phyloP scores from a whole-genome alignment of 192 early-diverging fungal genomes.

The Linnemannia zychae region DNA sequence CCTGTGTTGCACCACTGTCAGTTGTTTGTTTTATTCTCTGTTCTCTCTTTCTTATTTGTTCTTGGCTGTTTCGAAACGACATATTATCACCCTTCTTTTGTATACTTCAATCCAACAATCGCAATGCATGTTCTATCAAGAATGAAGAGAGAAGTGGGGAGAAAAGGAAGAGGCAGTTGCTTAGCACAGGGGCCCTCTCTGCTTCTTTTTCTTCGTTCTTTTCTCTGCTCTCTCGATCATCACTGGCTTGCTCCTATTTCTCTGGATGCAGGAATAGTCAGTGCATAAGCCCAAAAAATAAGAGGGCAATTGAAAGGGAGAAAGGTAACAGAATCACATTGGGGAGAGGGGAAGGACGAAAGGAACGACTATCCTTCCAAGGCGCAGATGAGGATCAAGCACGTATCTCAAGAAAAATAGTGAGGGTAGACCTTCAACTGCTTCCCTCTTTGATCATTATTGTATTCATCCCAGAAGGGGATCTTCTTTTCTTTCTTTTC shows the following conservation, averaged over 20 bases:
- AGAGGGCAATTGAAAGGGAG: background rate
- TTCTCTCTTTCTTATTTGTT: background rate
- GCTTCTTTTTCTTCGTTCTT: background rate
- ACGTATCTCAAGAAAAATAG: background rate
- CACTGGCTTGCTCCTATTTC: background rate
- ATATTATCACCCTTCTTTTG: background rate
- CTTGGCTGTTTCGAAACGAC: background rate
- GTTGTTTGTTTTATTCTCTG: background rate
- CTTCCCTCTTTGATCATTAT: background rate
- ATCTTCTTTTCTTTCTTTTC: background rate
- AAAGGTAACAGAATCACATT: background rate
- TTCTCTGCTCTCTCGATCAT: background rate
- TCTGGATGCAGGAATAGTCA: background rate
- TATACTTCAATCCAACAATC: background rate
- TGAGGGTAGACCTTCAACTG: background rate
- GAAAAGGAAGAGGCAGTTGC: background rate
- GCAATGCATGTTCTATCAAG: background rate
- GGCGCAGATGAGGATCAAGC: background rate
- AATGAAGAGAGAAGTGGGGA: background rate
- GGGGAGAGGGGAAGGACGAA: background rate
- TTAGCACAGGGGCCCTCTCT: background rate
- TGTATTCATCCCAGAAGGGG: background rate
- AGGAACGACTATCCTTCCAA: background rate
- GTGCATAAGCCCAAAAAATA: too few relatives aligned
- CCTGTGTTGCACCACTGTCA: background rate